Percentiles rank a stretch among this genome's conserved stretches.
Conservation (phyloP, 139 green algal genomes). For the Chlamydomonas urium region DNA sequence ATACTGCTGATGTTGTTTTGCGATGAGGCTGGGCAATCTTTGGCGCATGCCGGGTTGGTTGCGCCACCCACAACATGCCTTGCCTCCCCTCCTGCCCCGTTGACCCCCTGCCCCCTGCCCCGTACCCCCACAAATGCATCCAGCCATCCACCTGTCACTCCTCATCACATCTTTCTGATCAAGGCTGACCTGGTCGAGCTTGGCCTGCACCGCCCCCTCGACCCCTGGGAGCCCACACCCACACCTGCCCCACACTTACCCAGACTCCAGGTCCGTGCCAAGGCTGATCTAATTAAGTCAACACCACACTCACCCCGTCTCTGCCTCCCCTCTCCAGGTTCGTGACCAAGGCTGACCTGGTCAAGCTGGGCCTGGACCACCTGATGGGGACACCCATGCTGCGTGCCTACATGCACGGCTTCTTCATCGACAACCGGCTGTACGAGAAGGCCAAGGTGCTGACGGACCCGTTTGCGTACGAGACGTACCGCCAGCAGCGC, state of each 20-base stretch:
- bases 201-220: no score
- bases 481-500: constrained; percentile 78
- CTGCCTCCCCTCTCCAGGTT: constrained; percentile 39
- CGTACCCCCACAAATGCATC: no score
- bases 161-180: no score
- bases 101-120: no score
- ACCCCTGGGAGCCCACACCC: no score
- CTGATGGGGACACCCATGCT: constrained; percentile 90
- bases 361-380: constrained; percentile 77
- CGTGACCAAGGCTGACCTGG: constrained; percentile 61
- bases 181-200: no score
- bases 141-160: no score
- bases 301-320: constrained; percentile 86
- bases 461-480: constrained; percentile 87
- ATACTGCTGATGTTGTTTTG: no score
- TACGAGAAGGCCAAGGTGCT: constrained; percentile 67
- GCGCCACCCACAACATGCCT: no score
- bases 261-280: constrained; percentile 75
- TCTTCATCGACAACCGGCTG: constrained; percentile 92
- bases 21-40: no score
- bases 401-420: constrained; percentile 98
- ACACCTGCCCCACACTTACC: background rate
- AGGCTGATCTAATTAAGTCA: constrained; percentile 62
- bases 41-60: no score
- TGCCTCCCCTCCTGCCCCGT: no score